Evolutionary conservation across 768 basidiomycete species (phyloP).

Genomic region (Amanita subjunquillea): DNA sequence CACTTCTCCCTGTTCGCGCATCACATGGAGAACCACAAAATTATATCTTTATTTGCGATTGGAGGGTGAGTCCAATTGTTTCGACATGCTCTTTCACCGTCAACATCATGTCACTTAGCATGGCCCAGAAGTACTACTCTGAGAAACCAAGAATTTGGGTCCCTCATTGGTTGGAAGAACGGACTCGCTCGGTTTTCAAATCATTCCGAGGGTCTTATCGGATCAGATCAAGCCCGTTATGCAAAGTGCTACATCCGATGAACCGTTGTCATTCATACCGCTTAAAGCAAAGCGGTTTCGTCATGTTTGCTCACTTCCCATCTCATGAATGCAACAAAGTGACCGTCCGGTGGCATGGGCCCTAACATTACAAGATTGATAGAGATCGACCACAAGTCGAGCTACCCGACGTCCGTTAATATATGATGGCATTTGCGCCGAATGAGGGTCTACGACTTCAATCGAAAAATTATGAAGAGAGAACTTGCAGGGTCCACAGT

Average conservation of each 20-base stretch:
- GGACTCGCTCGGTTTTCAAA: background rate
- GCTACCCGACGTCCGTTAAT: slow-evolving; percentile 49
- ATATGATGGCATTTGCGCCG: slow-evolving; percentile 14
- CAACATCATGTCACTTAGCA: background rate
- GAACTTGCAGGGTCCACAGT: background rate
- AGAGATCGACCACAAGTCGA: slow-evolving; percentile 17
- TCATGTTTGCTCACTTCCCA: background rate
- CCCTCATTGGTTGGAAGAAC: background rate
- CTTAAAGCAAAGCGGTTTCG: background rate
- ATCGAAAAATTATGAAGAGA: background rate
- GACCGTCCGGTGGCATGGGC: slow-evolving; percentile 24
- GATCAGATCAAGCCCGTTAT: background rate
- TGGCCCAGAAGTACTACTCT: background rate
- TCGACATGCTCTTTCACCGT: background rate
- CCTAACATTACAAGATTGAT: slow-evolving; percentile 34
- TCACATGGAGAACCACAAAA: background rate
- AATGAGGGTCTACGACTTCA: background rate
- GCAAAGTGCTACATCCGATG: background rate
- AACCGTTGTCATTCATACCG: background rate
- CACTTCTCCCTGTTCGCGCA: background rate
- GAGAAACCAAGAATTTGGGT: background rate
- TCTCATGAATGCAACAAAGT: background rate
- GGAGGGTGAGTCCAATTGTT: background rate
- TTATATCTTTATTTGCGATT: background rate
- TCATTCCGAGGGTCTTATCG: background rate